Base-by-base conservation (phyloP, 2,329 filamentous ascomycete genomes). In the Phoma sp. region DNA sequence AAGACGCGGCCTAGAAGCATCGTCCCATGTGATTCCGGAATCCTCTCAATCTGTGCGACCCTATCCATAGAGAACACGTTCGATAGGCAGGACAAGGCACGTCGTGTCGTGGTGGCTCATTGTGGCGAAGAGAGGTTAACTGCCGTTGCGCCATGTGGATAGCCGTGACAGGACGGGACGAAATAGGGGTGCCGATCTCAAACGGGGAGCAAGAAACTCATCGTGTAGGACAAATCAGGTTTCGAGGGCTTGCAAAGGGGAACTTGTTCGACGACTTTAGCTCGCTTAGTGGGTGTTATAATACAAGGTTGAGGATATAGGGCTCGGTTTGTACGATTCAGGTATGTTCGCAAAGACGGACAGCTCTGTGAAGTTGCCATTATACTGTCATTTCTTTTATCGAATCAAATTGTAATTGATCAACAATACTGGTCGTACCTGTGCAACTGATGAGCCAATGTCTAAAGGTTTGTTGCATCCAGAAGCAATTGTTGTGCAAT, bases 141-240 rank as follows among this genome's bases (percentile, higher is more conserved):
- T 30, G 56, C 57, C 60, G 60, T 67, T 62, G 57, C 58, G 64
- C 60, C 59, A 64, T 65, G 60, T 62, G 56, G 52, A 57, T 60
- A 60, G 54, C 54, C 47, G 47, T 65, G 62, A 41, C 46, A 46
- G 52, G 41, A 18, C 32, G 43, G 43, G 43, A 25, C 11, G 8
- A 9, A 41, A 61, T 59, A 65, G 58, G 56, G 58, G 49, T 57
- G 63, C 39, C 54, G 65, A 63, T 67, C 66, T 9, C 30, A 18
- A 44, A 47, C 22, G 33, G 35, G 33, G 33, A 47, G 41, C 30
- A 40, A 61, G 32, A 33, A n/a, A n/a, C 9, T 11, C 13, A 33
- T 9, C 45, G 37, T 40, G 36, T 25, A 37, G 50, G 42, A 55
- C 64, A 61, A 68, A 67, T 65, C 51, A 60, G 42, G 52, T 36